phyloP scores from a whole-genome alignment of 2,329 filamentous ascomycete species.

The Neonectria magnoliae region DNA sequence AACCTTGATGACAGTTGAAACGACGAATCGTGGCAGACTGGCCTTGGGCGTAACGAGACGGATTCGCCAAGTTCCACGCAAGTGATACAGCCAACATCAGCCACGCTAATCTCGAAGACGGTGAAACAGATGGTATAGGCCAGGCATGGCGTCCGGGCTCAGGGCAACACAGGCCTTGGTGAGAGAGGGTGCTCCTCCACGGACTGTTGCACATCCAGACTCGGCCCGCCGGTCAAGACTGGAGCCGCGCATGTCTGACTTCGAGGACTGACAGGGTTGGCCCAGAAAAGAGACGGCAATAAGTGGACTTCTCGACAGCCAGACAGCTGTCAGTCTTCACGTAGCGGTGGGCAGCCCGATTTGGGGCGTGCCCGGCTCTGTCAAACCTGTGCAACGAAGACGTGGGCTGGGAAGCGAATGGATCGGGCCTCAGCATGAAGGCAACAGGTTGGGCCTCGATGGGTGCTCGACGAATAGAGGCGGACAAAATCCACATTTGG shows the following conservation, averaged over 20 bases:
- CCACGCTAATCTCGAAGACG: slow-evolving; percentile 43
- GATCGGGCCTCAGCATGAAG: slow-evolving; percentile 3
- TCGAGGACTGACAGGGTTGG: slow-evolving; percentile 40
- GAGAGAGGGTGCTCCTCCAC: slow-evolving; percentile 25
- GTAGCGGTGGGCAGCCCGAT: slow-evolving; percentile 27
- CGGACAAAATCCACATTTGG: neutral
- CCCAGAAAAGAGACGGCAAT: slow-evolving; percentile 25
- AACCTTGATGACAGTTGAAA: slow-evolving; percentile 7
- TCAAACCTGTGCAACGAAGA: slow-evolving; percentile 33
- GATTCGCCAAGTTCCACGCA: slow-evolving; percentile 27
- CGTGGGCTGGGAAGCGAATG: slow-evolving; percentile 24
- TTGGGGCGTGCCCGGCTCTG: slow-evolving; percentile 28
- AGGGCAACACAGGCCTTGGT: slow-evolving; percentile 31
- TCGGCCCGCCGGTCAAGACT: slow-evolving; percentile 41
- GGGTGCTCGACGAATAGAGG: neutral
- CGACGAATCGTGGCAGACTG: slow-evolving; percentile 18
- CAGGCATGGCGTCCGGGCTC: slow-evolving; percentile 28
- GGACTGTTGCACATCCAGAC: slow-evolving; percentile 38
- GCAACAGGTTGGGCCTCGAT: neutral
- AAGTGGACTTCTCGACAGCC: slow-evolving; percentile 25
- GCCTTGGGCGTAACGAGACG: slow-evolving; percentile 18
- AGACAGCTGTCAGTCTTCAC: slow-evolving; percentile 28
- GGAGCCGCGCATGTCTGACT: slow-evolving; percentile 41
- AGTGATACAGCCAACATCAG: slow-evolving; percentile 36
- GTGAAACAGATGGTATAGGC: slow-evolving; percentile 37